phyloP scores from a whole-genome alignment of 2,329 filamentous ascomycete species.

The Hansfordia pulvinata region DNA sequence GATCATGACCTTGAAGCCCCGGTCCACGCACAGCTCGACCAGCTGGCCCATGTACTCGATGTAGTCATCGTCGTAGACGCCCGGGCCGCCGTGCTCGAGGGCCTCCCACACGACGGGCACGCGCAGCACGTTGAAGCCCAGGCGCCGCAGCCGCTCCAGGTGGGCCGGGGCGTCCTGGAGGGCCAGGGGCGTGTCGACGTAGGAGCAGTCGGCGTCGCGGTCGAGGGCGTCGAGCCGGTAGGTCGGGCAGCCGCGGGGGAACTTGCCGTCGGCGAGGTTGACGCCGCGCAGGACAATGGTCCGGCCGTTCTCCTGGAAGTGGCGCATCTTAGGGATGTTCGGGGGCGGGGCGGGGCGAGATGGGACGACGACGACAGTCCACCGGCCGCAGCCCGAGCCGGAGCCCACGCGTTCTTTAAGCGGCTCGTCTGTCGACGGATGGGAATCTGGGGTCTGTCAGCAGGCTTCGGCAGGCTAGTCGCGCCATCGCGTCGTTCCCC shows the following conservation, averaged over 20 bases:
- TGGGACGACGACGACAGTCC: too few relatives aligned
- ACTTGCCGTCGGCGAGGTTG: conserved; percentile 11
- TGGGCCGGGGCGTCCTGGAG: conserved; percentile 7
- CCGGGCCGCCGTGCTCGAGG: conserved; percentile 10
- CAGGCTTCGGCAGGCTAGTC: too few relatives aligned
- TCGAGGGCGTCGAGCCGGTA: conserved; percentile 7
- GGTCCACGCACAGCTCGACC: conserved; percentile 7
- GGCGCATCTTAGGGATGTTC: conserved; percentile 1
- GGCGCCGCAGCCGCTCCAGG: conserved; percentile 6
- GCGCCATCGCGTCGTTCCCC: too few relatives aligned
- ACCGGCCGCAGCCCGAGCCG: too few relatives aligned
- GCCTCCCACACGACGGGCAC: conserved; percentile 10
- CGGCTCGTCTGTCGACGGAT: too few relatives aligned
- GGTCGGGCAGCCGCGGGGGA: conserved; percentile 6
- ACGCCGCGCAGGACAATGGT: conserved; percentile 10
- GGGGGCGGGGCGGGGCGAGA: too few relatives aligned
- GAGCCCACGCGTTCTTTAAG: too few relatives aligned
- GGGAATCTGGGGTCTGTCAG: too few relatives aligned
- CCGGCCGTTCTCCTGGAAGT: conserved; percentile 6
- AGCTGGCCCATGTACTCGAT: conserved; percentile 6
- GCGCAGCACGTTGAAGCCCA: conserved; percentile 10
- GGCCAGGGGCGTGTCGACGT: conserved; percentile 6
- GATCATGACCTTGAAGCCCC: conserved; percentile 10
- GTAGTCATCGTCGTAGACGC: conserved; percentile 11
- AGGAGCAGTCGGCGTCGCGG: conserved; percentile 4